A percentile compares a stretch with the other conserved stretches of the same genome.
phyloP scores from a whole-genome alignment of 352 stramenopile species.

The Labyrinthula sp. region DNA sequence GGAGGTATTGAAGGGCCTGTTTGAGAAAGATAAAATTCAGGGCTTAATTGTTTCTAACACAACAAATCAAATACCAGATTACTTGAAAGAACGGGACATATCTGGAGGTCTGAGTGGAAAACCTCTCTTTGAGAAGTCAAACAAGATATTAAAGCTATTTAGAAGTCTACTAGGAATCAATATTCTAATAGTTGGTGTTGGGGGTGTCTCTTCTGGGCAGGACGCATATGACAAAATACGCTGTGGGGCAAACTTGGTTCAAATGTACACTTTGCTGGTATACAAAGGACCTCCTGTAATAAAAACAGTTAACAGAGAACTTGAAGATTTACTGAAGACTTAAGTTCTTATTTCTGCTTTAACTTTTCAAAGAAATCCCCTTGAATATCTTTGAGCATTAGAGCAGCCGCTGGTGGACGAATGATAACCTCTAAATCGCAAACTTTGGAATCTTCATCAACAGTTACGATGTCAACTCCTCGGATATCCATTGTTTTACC shows the following conservation, averaged over 20 bases:
- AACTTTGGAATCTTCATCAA: conserved; percentile 12
- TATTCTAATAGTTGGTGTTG: conserved; percentile 84
- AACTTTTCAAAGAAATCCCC: conserved; percentile 22
- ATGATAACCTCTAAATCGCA: conserved; percentile 17
- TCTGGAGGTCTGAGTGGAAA: conserved; percentile 77
- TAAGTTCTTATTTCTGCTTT: conserved; percentile 56
- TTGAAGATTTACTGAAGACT: conserved; percentile 48
- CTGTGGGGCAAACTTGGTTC: conserved; percentile 74
- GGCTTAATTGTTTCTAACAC: conserved; percentile 93
- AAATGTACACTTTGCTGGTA: conserved; percentile 76
- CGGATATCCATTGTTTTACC: conserved; percentile 20
- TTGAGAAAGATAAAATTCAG: conserved; percentile 56
- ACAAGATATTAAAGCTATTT: conserved; percentile 70
- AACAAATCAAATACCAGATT: conserved; percentile 61
- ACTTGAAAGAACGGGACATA: conserved; percentile 55
- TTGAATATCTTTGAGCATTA: conserved; percentile 24
- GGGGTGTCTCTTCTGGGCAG: conserved; percentile 59
- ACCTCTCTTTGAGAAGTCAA: conserved; percentile 72
- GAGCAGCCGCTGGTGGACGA: conserved; percentile 18
- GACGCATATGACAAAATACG: conserved; percentile 93
- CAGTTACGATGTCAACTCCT: conserved; percentile 18
- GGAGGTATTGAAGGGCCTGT: conserved; percentile 54
- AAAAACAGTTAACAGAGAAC: conserved; percentile 57
- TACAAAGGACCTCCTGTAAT: conserved; percentile 65
- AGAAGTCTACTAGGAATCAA: conserved; percentile 64